Evolutionary conservation across 768 basidiomycete genomes (phyloP).

Genomic region (Russula virescens): DNA sequence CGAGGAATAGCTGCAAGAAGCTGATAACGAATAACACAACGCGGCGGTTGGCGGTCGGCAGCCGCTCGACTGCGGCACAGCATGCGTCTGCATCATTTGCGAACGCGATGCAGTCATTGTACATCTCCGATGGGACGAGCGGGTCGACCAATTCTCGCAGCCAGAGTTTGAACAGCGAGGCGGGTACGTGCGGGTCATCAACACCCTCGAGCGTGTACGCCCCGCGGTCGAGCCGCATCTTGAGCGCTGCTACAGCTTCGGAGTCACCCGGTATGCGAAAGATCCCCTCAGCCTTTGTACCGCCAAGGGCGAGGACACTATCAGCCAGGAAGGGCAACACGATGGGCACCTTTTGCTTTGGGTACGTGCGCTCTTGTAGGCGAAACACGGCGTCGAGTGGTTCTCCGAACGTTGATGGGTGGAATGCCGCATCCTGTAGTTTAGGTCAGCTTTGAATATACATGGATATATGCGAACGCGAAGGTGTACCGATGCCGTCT

Average conservation of each 20-base stretch:
- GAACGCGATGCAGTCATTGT: conserved; percentile 79
- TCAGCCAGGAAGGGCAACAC: conserved; percentile 92
- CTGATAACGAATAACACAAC: conserved; percentile 86
- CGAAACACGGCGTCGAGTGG: conserved; percentile 78
- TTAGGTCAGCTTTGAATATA: conserved; percentile 1
- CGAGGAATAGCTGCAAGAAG: conserved; percentile 85
- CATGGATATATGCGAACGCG: not conserved
- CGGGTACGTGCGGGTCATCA: conserved; percentile 86
- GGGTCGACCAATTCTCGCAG: conserved; percentile 87
- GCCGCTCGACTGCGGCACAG: conserved; percentile 63
- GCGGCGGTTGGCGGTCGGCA: conserved; percentile 82
- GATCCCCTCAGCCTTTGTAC: conserved; percentile 81
- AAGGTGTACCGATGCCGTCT: conserved; percentile 71
- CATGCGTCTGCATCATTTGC: conserved; percentile 64
- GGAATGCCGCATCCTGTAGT: conserved; percentile 81
- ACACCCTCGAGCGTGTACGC: conserved; percentile 87
- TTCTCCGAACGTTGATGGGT: conserved; percentile 92
- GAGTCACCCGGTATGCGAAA: conserved; percentile 90
- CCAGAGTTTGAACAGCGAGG: conserved; percentile 90
- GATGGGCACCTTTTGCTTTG: conserved; percentile 79
- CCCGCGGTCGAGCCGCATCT: conserved; percentile 84
- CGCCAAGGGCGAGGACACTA: conserved; percentile 84
- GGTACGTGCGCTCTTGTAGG: conserved; percentile 82
- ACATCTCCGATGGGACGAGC: conserved; percentile 85
- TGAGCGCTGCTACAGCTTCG: conserved; percentile 83